Evolutionary conservation across 2,329 filamentous ascomycete genomes (phyloP).

Genomic region (Xylaria sp.): DNA sequence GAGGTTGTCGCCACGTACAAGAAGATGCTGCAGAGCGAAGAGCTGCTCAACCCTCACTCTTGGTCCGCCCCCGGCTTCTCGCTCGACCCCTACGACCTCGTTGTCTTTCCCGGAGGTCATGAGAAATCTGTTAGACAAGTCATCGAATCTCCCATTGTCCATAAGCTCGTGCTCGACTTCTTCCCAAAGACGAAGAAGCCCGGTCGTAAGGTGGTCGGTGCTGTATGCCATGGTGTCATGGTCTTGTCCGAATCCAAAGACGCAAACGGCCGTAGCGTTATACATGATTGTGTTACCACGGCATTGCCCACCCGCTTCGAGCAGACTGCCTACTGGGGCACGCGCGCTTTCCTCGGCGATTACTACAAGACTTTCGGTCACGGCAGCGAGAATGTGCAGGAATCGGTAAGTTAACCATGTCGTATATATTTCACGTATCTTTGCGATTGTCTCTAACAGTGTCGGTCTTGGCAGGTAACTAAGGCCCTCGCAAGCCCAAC

Average conservation of each 20-base stretch:
- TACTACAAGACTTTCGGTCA: conserved; percentile 68
- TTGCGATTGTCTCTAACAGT: conserved; percentile 25
- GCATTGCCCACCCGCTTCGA: conserved; percentile 62
- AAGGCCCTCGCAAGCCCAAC: conserved; percentile 56
- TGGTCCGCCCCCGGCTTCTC: conserved; percentile 59
- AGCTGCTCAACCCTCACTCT: conserved; percentile 57
- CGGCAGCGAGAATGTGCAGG: conserved; percentile 61
- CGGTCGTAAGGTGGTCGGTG: conserved; percentile 57
- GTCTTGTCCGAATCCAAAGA: conserved; percentile 58
- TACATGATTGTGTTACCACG: conserved; percentile 61
- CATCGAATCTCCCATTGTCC: conserved; percentile 60
- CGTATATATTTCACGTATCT: background rate
- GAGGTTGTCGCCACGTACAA: conserved; percentile 56
- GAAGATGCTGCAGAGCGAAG: conserved; percentile 56
- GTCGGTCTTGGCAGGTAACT: conserved; percentile 51
- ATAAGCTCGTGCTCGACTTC: conserved; percentile 58
- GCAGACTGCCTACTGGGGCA: conserved; percentile 61
- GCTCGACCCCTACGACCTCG: conserved; percentile 59
- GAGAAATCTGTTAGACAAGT: conserved; percentile 64
- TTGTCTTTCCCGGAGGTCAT: conserved; percentile 64
- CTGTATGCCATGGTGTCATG: conserved; percentile 66
- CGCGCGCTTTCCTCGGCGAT: conserved; percentile 61
- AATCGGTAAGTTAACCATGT: conserved; percentile 53
- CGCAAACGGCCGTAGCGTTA: conserved; percentile 57
- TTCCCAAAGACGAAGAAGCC: conserved; percentile 61